Evolutionary conservation across 768 basidiomycete species (phyloP).

Genomic region (Termitomyces sp.): DNA sequence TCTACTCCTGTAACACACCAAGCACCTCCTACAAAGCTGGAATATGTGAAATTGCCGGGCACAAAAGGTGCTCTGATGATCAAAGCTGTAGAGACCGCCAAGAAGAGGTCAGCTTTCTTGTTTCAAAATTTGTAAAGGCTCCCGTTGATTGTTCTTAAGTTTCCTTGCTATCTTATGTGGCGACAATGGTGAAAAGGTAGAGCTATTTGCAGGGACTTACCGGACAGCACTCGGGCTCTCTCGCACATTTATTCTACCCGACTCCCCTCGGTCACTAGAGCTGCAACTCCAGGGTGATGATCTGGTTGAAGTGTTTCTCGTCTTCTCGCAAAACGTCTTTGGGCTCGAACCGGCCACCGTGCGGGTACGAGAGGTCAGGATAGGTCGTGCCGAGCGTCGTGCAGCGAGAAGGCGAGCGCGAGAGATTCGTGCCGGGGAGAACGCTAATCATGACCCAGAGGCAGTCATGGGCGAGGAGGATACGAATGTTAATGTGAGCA

Average conservation of each 20-base stretch:
- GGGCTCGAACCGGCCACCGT: constrained; percentile 92
- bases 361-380: constrained; percentile 89
- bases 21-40: constrained; percentile 76
- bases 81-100: constrained; percentile 85
- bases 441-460: constrained; percentile 39
- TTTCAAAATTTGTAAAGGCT: background rate
- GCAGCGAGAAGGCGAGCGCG: constrained; percentile 80
- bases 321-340: constrained; percentile 90
- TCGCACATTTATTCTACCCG: constrained; percentile 90
- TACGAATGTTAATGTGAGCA: constrained; percentile 55
- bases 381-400: constrained; percentile 82
- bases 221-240: constrained; percentile 86
- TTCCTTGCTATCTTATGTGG: constrained; percentile 93
- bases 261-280: constrained; percentile 84
- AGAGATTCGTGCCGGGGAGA: constrained; percentile 56
- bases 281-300: constrained; percentile 90
- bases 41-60: constrained; percentile 90
- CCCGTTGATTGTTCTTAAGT: constrained; percentile 32
- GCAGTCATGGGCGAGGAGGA: constrained; percentile 46
- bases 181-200: constrained; percentile 90
- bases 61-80: constrained; percentile 83
- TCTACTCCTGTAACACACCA: constrained; percentile 37
- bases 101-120: constrained; percentile 62
- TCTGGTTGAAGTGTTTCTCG: constrained; percentile 86
- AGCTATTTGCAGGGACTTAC: constrained; percentile 89